Evolutionary conservation across 2,329 filamentous ascomycete genomes (phyloP).

Genomic region (Phyllosticta paracitricarpa): DNA sequence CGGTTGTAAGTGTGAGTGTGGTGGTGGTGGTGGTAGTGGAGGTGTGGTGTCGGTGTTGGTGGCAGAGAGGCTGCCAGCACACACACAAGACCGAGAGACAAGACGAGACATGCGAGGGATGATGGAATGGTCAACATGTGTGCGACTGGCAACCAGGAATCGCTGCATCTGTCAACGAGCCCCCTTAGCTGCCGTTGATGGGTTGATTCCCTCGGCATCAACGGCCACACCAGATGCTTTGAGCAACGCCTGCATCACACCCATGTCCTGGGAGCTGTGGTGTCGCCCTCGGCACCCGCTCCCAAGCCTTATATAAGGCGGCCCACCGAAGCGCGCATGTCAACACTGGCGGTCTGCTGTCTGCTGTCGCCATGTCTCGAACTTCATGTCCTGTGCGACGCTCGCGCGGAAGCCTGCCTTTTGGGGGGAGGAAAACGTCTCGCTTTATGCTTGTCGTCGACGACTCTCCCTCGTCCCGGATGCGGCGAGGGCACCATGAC

Average conservation of each 20-base stretch:
- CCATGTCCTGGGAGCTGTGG: background rate
- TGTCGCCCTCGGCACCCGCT: background rate
- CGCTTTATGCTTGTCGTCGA: background rate
- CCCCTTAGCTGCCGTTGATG: slow-evolving; percentile 10
- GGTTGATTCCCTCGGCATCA: background rate
- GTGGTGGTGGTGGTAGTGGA: background rate
- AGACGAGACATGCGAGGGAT: background rate
- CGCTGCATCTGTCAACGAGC: slow-evolving; percentile 11
- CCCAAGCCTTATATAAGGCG: background rate
- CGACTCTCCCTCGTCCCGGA: background rate
- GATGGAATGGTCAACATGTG: slow-evolving; percentile 10
- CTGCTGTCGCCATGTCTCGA: background rate
- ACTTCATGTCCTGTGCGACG: background rate
- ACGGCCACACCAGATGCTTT: background rate
- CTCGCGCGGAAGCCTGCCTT: background rate
- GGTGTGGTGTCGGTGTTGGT: background rate
- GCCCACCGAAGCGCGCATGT: background rate
- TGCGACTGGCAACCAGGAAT: slow-evolving; percentile 10
- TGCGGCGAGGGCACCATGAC: background rate
- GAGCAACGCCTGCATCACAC: background rate
- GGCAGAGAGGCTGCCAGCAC: background rate
- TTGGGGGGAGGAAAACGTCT: background rate
- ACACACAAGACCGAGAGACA: background rate
- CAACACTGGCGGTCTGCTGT: background rate
- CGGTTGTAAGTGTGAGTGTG: background rate